A percentile compares a stretch with the other conserved stretches of the same genome.
Evolutionary conservation across 129 eudicot species (phyloP).

Genomic region (Lactuca sativa): DNA sequence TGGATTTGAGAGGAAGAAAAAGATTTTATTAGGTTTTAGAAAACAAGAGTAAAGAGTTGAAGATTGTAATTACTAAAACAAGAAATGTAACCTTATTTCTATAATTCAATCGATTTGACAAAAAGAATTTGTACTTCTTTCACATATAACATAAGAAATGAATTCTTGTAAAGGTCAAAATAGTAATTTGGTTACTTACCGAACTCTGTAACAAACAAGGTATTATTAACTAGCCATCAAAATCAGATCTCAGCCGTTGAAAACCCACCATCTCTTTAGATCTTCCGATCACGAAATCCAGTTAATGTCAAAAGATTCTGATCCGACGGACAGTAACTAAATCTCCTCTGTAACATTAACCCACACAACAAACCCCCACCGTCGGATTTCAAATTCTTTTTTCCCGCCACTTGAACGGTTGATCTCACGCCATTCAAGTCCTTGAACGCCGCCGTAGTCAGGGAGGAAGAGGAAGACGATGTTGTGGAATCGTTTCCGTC

Average conservation of each 20-base stretch:
- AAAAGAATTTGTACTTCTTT: conserved; percentile 5
- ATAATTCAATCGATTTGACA: conserved; percentile 31
- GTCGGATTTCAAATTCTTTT: conserved; percentile 37
- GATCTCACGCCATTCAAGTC: conserved; percentile 50
- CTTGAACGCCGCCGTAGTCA: conserved; percentile 57
- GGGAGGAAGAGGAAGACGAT: conserved; percentile 66
- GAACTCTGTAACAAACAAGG: conserved; percentile 15
- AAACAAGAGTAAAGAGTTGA: conserved; percentile 1
- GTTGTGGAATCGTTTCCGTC: conserved; percentile 78
- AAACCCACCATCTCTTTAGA: not conserved
- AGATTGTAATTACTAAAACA: conserved; percentile 19
- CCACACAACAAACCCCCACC: conserved; percentile 73
- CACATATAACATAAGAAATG: conserved; percentile 22
- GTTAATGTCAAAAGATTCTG: conserved; percentile 42
- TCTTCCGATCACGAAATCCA: conserved; percentile 38
- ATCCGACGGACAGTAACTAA: conserved; percentile 69
- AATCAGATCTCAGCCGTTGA: conserved; percentile 34
- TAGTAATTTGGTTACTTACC: conserved; percentile 24
- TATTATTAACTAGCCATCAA: conserved; percentile 8
- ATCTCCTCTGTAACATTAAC: conserved; percentile 54
- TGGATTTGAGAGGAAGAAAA: not conserved
- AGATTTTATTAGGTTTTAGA: not conserved
- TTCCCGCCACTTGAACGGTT: conserved; percentile 42
- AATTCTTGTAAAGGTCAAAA: not conserved
- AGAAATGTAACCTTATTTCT: conserved; percentile 10